These are phyloP conservation scores for Danielozyma ontarioensis DNA, from an alignment of 805 yeast genomes.

Conservation along the genomic window DNA sequence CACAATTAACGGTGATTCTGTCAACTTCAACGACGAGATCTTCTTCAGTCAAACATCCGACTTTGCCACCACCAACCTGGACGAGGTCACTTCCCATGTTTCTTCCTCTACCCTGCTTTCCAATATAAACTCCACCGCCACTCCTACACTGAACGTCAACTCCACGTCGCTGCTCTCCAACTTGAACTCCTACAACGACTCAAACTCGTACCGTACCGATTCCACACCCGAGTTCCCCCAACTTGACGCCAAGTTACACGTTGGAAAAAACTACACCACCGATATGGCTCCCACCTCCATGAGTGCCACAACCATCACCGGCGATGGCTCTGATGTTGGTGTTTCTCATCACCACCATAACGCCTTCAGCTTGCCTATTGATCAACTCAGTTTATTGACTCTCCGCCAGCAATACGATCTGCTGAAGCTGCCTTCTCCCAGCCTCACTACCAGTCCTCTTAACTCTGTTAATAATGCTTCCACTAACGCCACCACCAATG, in stretches of 20 bases:
- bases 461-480: neutral
- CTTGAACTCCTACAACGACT: neutral
- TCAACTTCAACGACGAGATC: slow-evolving; percentile 13
- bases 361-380: slow-evolving; percentile 1
- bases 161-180: neutral
- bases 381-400: slow-evolving; percentile 11
- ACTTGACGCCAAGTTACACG: neutral
- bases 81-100: neutral
- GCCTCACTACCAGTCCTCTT: neutral
- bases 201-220: neutral
- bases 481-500: slow-evolving; percentile 2
- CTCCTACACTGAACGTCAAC: no score
- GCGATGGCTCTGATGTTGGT: neutral
- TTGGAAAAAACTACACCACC: neutral
- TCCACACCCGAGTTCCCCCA: slow-evolving; percentile 1
- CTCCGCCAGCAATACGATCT: slow-evolving; percentile 2
- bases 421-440: slow-evolving; percentile 10
- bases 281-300: neutral
- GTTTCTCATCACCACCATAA: no score
- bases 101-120: slow-evolving; percentile 1
- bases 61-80: neutral
- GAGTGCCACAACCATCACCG: neutral
- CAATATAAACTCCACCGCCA: no score
- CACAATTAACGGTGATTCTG: slow-evolving; percentile 7
- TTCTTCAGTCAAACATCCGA: slow-evolving; percentile 9